Percentiles rank a stretch among this genome's conserved stretches.
phyloP scores from a whole-genome alignment of 1,139 yeast genomes.

The Yamadazyma sp. region DNA sequence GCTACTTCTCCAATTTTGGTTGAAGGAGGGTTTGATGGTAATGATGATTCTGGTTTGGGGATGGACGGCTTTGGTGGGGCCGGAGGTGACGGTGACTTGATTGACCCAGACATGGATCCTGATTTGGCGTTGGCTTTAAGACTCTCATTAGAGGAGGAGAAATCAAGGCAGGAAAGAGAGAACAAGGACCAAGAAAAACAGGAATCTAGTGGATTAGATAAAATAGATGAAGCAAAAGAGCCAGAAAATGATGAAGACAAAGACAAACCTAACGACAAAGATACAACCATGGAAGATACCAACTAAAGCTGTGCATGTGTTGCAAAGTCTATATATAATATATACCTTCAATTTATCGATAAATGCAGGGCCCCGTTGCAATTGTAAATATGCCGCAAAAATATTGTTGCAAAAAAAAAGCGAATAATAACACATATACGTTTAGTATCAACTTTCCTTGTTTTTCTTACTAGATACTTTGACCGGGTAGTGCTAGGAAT shows the following conservation, averaged over 20 bases:
- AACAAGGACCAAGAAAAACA: slow-evolving; percentile 36
- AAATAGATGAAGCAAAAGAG: slow-evolving; percentile 36
- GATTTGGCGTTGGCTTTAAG: slow-evolving; percentile 94
- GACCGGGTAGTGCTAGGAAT: background rate
- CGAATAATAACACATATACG: background rate
- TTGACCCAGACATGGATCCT: slow-evolving; percentile 94
- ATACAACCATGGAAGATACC: slow-evolving; percentile 10
- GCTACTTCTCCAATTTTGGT: slow-evolving; percentile 68
- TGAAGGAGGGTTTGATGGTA: slow-evolving; percentile 53
- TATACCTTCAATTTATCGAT: background rate
- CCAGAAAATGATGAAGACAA: slow-evolving; percentile 17
- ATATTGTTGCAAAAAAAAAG: background rate
- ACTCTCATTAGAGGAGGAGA: slow-evolving; percentile 80
- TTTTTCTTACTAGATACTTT: too few relatives aligned
- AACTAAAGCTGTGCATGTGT: slow-evolving; percentile 2
- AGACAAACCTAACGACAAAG: slow-evolving; percentile 15
- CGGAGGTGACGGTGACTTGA: slow-evolving; percentile 55
- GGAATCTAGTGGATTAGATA: slow-evolving; percentile 25
- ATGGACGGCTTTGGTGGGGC: slow-evolving; percentile 49
- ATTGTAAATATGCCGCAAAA: slow-evolving; percentile 2
- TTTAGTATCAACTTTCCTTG: too few relatives aligned
- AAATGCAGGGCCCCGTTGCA: background rate
- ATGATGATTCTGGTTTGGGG: slow-evolving; percentile 39
- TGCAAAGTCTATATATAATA: background rate
- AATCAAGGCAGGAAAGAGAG: slow-evolving; percentile 71